Evolutionary conservation across 257 asterid genomes (phyloP).

Genomic region (Pogostemon cablin): DNA sequence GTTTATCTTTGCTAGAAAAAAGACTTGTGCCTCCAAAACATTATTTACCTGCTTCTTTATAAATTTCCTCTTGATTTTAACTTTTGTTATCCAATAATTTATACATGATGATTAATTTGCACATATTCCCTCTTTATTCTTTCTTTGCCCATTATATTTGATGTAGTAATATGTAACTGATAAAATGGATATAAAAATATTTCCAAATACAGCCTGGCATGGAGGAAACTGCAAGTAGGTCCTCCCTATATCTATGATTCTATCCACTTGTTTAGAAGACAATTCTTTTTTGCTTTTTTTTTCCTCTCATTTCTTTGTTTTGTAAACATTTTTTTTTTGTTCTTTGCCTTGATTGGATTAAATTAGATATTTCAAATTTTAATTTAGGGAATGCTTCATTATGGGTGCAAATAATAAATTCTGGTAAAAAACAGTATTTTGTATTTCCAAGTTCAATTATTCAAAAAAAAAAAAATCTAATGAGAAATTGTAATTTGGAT

Average conservation of each 20-base stretch:
- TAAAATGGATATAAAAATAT: neutral
- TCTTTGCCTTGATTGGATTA: conserved; percentile 8
- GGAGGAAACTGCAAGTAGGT: conserved; percentile 2
- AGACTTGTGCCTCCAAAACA: neutral
- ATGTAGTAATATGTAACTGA: neutral
- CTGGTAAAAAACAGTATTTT: no score
- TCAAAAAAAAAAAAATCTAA: no score
- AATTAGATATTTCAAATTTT: neutral
- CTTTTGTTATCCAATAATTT: no score
- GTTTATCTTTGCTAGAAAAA: neutral
- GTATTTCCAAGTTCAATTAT: no score
- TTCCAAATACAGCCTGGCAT: neutral
- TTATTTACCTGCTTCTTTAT: neutral
- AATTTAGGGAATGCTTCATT: neutral
- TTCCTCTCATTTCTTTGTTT: neutral
- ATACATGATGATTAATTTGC: no score
- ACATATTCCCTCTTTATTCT: neutral
- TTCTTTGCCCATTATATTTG: neutral
- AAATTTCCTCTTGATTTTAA: neutral
- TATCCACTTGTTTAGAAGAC: neutral
- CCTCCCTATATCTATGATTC: neutral
- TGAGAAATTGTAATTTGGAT: neutral
- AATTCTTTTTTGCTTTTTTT: no score
- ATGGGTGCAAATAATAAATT: no score
- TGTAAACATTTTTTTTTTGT: neutral